Conservation (phyloP, 805 yeast genomes). For the Wickerhamiella australiensis region DNA sequence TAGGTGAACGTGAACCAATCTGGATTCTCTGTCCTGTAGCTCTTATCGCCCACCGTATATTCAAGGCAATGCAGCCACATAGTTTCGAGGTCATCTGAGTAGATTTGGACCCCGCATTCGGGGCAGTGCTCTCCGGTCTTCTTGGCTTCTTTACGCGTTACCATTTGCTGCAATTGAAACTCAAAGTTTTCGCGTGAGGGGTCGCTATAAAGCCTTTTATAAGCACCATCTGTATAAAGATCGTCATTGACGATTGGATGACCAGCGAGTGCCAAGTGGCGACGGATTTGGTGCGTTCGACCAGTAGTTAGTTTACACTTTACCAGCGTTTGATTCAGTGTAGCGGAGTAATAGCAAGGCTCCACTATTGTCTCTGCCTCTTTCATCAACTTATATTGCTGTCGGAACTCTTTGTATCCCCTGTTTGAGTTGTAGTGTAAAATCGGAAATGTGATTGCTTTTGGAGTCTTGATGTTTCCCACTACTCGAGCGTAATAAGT, state of each 20-base stretch:
- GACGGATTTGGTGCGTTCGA: constrained; percentile 87
- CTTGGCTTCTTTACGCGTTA: constrained; percentile 12
- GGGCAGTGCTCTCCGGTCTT: constrained; percentile 18
- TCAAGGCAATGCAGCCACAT: constrained; percentile 21
- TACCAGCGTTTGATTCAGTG: constrained; percentile 36
- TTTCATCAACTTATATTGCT: constrained; percentile 9
- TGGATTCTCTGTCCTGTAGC: not conserved
- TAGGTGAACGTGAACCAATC: not conserved
- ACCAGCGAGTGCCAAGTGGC: constrained; percentile 75
- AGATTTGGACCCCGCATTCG: constrained; percentile 20
- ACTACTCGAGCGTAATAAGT: constrained; percentile 9
- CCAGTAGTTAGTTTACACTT: constrained; percentile 79
- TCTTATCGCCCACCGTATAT: constrained; percentile 15
- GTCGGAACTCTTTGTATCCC: constrained; percentile 17
- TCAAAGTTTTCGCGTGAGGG: constrained; percentile 16
- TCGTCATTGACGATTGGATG: constrained; percentile 87
- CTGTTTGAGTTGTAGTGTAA: constrained; percentile 21
- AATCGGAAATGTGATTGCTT: constrained; percentile 13
- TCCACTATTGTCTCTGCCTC: constrained; percentile 16
- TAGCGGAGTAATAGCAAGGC: constrained; percentile 6
- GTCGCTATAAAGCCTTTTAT: constrained; percentile 12
- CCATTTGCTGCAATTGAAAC: constrained; percentile 10
- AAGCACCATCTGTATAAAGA: constrained; percentile 41
- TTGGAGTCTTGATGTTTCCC: not conserved
- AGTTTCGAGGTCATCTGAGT: constrained; percentile 2